A percentile compares a stretch with the other conserved stretches of the same genome.
phyloP scores from a whole-genome alignment of 306 rosid species.

The Begonia loranthoides region DNA sequence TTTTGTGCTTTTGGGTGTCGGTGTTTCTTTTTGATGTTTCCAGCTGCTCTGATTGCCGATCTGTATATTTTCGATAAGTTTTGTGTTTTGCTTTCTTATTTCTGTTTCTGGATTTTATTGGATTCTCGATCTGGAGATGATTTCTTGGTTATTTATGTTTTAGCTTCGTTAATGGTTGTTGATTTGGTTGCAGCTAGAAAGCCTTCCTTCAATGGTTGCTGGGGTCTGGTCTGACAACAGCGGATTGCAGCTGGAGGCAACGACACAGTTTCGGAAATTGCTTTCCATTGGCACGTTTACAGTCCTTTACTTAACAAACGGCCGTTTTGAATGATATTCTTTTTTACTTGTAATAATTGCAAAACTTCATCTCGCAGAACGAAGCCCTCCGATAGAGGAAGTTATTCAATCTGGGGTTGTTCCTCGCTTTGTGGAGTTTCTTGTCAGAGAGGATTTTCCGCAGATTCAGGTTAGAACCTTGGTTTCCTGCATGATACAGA shows the following conservation, averaged over 20 bases:
- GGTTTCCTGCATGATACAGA: neutral
- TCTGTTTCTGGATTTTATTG: neutral
- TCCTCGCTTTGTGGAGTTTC: conserved; percentile 55
- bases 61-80: no score
- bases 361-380: conserved; percentile 16
- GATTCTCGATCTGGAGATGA: conserved; percentile 10
- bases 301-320: neutral
- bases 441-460: conserved; percentile 34
- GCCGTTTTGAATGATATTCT: no score
- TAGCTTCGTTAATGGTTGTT: neutral
- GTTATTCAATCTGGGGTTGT: conserved; percentile 38
- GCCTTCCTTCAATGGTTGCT: conserved; percentile 46
- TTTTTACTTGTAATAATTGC: neutral
- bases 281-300: conserved; percentile 36
- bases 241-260: conserved; percentile 42
- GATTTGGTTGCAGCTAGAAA: conserved; percentile 26
- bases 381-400: conserved; percentile 58
- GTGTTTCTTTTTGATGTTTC: neutral
- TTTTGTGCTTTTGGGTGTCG: neutral
- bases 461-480: conserved; percentile 30
- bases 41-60: no score
- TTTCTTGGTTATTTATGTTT: neutral
- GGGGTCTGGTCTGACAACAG: conserved; percentile 43
- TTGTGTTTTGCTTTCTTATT: neutral
- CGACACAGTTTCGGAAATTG: conserved; percentile 46